Evolutionary conservation across 2,329 filamentous ascomycete species (phyloP).

Genomic region (Botrytis byssoidea): DNA sequence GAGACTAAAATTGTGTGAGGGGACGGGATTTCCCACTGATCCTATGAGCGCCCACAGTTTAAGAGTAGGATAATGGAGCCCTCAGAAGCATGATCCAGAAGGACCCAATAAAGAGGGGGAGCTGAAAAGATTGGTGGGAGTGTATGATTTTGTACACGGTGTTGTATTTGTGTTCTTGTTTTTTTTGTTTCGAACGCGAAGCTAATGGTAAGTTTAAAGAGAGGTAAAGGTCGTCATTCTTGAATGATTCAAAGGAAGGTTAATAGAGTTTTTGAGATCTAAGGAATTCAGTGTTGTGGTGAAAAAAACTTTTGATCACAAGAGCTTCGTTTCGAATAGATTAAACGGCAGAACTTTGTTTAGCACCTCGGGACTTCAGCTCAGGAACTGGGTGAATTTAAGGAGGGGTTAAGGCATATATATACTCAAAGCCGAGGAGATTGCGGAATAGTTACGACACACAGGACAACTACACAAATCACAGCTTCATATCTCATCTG

Average conservation of each 20-base stretch:
- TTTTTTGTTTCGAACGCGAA: not conserved
- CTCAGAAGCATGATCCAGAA: not conserved
- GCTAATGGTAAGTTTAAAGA: not conserved
- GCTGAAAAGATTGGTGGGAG: slow-evolving; percentile 4
- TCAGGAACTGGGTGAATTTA: not conserved
- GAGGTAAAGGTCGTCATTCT: not conserved
- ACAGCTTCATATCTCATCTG: not conserved
- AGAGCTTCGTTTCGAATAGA: not conserved
- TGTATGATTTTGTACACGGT: not conserved
- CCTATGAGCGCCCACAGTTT: not conserved
- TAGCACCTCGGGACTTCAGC: not conserved
- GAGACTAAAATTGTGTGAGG: not conserved
- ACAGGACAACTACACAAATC: not conserved
- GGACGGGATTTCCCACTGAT: not conserved
- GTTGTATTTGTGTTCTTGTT: not conserved
- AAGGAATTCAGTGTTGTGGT: not conserved
- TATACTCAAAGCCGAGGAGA: not conserved
- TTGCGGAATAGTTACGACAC: not conserved
- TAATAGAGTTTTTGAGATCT: not conserved
- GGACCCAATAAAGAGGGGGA: slow-evolving; percentile 9
- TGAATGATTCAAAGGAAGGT: no score
- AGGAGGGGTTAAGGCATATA: not conserved
- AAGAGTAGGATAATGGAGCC: not conserved
- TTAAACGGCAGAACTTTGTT: not conserved
- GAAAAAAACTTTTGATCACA: not conserved